Evolutionary conservation across 768 basidiomycete genomes (phyloP).

Genomic region (Mycena albidolilacea): DNA sequence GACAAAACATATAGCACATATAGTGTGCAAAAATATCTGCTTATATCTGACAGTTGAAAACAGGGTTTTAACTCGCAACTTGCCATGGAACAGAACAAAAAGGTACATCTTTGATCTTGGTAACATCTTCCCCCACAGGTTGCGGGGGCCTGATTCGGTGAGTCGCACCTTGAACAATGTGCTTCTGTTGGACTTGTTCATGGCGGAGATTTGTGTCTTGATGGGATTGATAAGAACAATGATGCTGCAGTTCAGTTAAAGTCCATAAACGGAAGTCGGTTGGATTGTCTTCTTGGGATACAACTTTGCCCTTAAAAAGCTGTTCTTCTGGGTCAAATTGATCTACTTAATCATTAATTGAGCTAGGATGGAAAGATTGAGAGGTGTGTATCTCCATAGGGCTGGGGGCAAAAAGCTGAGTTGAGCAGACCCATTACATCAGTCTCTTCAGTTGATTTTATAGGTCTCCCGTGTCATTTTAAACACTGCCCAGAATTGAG

Average conservation of each 20-base stretch:
- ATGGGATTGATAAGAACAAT: too few relatives aligned
- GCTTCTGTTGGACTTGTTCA: too few relatives aligned
- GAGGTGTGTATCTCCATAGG: background rate
- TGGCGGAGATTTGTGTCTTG: too few relatives aligned
- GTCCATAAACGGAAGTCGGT: background rate
- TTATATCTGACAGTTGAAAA: too few relatives aligned
- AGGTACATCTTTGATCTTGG: too few relatives aligned
- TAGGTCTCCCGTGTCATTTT: background rate
- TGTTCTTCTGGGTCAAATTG: background rate
- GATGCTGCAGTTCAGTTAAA: background rate
- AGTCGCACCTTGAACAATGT: too few relatives aligned
- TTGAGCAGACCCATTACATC: background rate
- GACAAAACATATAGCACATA: too few relatives aligned
- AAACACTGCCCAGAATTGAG: background rate
- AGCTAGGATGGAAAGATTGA: background rate
- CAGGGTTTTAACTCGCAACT: too few relatives aligned
- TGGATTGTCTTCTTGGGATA: background rate
- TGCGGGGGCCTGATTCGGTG: too few relatives aligned
- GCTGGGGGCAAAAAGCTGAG: background rate
- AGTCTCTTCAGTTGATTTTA: background rate
- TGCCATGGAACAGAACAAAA: too few relatives aligned
- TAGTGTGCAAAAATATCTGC: too few relatives aligned
- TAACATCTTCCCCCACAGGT: too few relatives aligned
- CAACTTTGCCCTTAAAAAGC: background rate
- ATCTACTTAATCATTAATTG: background rate